phyloP scores from a whole-genome alignment of 208 protist species.

The Endotrypanum monterogeii region DNA sequence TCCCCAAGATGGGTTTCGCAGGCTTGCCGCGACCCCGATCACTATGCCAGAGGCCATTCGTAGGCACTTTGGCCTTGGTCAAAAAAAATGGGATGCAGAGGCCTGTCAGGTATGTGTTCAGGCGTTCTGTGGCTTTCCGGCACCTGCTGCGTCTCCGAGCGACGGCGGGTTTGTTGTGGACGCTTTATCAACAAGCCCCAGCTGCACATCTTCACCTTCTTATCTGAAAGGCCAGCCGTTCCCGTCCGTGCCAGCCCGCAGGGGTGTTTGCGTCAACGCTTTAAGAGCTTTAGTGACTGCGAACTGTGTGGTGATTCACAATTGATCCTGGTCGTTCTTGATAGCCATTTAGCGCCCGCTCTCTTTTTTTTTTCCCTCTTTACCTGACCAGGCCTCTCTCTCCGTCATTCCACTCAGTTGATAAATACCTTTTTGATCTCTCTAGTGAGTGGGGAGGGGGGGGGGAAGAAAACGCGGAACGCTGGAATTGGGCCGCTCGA shows the following conservation, averaged over 20 bases:
- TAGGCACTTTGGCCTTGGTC: not conserved
- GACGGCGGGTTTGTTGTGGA: not conserved
- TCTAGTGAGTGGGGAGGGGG: too few species aligned
- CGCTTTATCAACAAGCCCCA: not conserved
- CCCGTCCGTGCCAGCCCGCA: not conserved
- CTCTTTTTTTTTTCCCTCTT: not conserved
- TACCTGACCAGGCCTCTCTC: not conserved
- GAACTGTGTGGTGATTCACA: slow-evolving; percentile 5
- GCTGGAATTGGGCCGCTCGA: too few species aligned
- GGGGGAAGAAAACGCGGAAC: too few species aligned
- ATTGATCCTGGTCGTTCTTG: too few species aligned
- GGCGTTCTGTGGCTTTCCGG: not conserved
- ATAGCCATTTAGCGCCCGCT: not conserved
- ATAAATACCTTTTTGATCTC: not conserved
- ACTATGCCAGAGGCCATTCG: slow-evolving; percentile 1
- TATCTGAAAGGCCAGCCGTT: not conserved
- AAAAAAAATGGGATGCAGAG: not conserved
- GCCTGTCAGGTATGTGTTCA: not conserved
- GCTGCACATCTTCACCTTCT: not conserved
- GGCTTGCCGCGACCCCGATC: slow-evolving; percentile 1
- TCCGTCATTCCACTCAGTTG: not conserved
- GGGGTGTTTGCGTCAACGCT: not conserved
- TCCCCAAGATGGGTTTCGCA: slow-evolving; percentile 7
- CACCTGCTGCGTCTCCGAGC: not conserved
- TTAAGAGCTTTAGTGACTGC: not conserved